Base-by-base conservation (phyloP, 148 eudicot genomes). In the Silene conica region DNA sequence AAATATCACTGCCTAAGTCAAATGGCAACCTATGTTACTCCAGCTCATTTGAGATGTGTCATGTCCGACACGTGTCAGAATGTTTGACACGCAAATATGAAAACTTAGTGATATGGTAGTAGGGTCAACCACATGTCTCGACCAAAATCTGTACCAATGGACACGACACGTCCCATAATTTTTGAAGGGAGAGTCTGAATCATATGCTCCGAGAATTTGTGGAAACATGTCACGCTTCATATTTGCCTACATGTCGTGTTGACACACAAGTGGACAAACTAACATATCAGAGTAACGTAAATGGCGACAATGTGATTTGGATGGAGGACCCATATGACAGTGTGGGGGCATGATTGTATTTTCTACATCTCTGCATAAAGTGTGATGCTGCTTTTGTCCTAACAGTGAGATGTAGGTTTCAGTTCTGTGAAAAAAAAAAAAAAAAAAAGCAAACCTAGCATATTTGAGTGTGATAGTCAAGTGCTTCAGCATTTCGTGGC, bases 401-500 rank as follows among this genome's bases (percentile, higher is more conserved):
- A n/a, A 18, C 23, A 16, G 19, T 64, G 68, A 14, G 21, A 64
- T 65, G 8, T 38, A 65, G 69, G 41, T 8, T 65, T 67, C 70
- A 67, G 21, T 41, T 13, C 7, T 67, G 13, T 45, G 12, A 41
- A 8, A 8, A 20, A 19, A 46, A 66, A 11, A 38, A 31, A 1
- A 3, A 65, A 31, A 31, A 3, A 31, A 61, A 61, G 64, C 4
- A 61, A 25, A 18, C 4, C 67, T 5, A 16, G n/a, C 43, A 14
- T 23, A 25, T 13, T 11, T 0, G 1, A 25, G 0, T 50, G 26
- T 54, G 14, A 43, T 23, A 69, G 46, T 60, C 4, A 41, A 1
- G 22, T 19, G 52, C 61, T 60, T 73, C 11, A 52, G 54, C 20
- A n/a, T 71, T 31, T 16, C 28, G 66, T 78, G 72, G 64, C 64